Evolutionary conservation across 2,329 filamentous ascomycete genomes (phyloP), one percentile per base, ranked within the genome.

Genomic region (Fusarium multiceps): DNA sequence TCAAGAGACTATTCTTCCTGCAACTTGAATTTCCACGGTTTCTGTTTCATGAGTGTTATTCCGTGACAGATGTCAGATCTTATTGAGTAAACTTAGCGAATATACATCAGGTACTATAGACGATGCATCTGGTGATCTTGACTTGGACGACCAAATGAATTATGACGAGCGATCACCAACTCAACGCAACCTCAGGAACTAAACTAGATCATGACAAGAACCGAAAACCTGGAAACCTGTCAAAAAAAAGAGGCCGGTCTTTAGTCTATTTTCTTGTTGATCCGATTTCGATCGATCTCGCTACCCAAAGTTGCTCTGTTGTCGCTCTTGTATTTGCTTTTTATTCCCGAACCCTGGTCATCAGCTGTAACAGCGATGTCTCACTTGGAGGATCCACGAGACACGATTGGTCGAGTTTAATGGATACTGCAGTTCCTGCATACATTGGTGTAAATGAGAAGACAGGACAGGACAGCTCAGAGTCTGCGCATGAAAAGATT

Each of bases 221-320:
- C 49, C 49, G 32, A 27, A 41, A 41, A 27, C 34, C 23, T 23
- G 49, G 49, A 41, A 51, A 51, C 23, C 4, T 27, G 32, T 41
- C 32, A 51, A 51, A 37, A 32, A 27, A 28, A 7, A n/a, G 34
- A 37, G 14, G 13, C 23, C 12, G 7, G 20, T 12, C 28, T 12
- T 34, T 34, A 30, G 28, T 30, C 28, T 30, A 34, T 34, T 50
- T 50, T 50, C 32, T 49, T 49, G 37, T 51, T 51, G 25, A 9
- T 20, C 32, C 25, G 49, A 51, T 51, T 51, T n/a, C 49, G 49
- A 51, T 51, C 49, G 49, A 51, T 51, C 49, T 51, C 32, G 49
- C 30, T 51, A 51, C 18, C 18, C 21, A 41, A 41, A 41, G 23
- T 51, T 51, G 18, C 23, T 51, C 23, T 51, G 32, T 9, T 16